A percentile compares a stretch with the other conserved stretches of the same genome.
Conservation (phyloP, 2,329 filamentous ascomycete species). For the Colletotrichum euphorbiae region DNA sequence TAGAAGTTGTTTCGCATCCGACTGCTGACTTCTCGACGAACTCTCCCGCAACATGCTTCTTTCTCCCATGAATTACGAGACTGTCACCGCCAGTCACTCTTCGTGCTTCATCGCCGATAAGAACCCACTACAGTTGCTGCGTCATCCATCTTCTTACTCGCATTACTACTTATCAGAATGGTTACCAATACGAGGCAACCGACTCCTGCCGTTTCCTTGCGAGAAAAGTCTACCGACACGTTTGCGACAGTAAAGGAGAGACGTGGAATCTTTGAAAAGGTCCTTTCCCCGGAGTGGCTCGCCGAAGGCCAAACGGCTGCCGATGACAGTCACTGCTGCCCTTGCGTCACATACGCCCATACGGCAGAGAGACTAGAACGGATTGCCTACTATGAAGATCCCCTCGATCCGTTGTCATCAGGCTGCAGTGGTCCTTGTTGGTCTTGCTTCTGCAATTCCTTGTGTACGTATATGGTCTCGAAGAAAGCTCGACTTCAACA, state of each 20-base stretch:
- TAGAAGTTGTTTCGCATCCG: too few species aligned
- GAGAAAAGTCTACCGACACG: background rate
- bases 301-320: background rate
- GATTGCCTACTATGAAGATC: conserved; percentile 29
- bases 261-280: background rate
- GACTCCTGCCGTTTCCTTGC: background rate
- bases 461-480: conserved; percentile 6
- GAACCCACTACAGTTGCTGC: background rate
- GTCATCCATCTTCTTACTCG: background rate
- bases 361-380: conserved; percentile 31
- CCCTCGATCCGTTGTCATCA: conserved; percentile 16
- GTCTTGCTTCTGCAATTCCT: conserved; percentile 13
- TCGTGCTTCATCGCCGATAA: background rate
- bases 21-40: too few species aligned
- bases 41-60: too few species aligned
- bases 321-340: conserved; percentile 6
- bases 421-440: conserved; percentile 19
- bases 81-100: too few species aligned
- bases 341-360: conserved; percentile 21
- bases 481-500: background rate
- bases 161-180: background rate
- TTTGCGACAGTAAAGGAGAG: background rate
- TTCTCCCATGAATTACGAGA: too few species aligned
- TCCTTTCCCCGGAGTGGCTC: background rate
- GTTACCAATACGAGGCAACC: background rate